A percentile compares a stretch with the other conserved stretches of the same genome.
These are phyloP conservation scores for Naganishia sp. DNA, from an alignment of 1,284 basidiomycete genomes.

Conservation along the genomic window DNA sequence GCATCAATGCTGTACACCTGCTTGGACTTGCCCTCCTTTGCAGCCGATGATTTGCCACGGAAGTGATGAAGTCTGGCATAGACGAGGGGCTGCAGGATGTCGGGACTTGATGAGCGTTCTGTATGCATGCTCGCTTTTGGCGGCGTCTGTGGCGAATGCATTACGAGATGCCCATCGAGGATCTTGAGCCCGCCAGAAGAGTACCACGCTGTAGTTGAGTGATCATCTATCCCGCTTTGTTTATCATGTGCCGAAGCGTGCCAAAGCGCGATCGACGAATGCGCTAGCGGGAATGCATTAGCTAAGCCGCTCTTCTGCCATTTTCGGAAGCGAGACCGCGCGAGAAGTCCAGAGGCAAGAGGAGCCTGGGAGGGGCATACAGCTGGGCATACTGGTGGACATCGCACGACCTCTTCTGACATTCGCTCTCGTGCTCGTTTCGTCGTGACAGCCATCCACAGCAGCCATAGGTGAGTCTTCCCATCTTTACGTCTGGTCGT, in stretches of 20 bases:
- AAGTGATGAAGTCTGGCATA: constrained; percentile 23
- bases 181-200: not conserved
- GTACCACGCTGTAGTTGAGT: not conserved
- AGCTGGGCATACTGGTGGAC: not conserved
- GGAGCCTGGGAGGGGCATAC: not conserved
- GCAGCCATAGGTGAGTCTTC: no score
- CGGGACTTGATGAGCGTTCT: constrained; percentile 15
- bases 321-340: constrained; percentile 3
- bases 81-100: constrained; percentile 20
- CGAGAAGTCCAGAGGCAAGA: not conserved
- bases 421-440: not conserved
- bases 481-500: no score
- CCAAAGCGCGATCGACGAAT: not conserved
- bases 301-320: not conserved
- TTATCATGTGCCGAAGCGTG: constrained; percentile 2
- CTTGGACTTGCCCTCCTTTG: constrained; percentile 20
- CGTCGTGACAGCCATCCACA: not conserved
- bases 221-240: constrained; percentile 3
- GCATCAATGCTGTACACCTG: constrained; percentile 27
- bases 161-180: not conserved
- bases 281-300: not conserved
- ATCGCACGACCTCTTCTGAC: no score
- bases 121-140: not conserved
- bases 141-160: constrained; percentile 14
- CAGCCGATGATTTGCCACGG: constrained; percentile 22